A percentile compares a stretch with the other conserved stretches of the same genome.
phyloP scores from a whole-genome alignment of 2,329 filamentous ascomycete genomes.

The Penicillium brevicompactum region DNA sequence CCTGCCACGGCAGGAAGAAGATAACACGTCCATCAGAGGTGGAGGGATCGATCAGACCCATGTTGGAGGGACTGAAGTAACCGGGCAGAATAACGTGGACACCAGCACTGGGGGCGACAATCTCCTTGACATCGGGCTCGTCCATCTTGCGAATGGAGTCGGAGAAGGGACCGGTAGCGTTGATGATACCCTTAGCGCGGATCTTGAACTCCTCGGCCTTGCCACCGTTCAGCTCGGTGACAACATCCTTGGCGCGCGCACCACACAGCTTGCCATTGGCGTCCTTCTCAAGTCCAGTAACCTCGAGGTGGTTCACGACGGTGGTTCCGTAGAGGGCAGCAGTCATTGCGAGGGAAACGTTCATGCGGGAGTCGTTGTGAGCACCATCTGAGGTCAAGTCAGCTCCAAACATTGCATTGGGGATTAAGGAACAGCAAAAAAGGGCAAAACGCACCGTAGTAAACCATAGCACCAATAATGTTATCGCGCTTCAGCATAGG shows the following conservation, averaged over 20 bases:
- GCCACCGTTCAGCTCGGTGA: conserved; percentile 67
- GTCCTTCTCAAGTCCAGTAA: conserved; percentile 75
- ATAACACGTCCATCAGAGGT: conserved; percentile 89
- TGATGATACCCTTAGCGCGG: conserved; percentile 79
- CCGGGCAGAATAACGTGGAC: conserved; percentile 85
- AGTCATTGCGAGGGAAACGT: conserved; percentile 84
- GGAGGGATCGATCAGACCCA: conserved; percentile 83
- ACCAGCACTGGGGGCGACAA: conserved; percentile 82
- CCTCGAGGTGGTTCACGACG: conserved; percentile 80
- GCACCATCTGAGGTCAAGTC: conserved; percentile 64
- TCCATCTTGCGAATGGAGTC: conserved; percentile 86
- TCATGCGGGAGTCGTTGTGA: conserved; percentile 92
- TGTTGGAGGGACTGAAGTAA: conserved; percentile 81
- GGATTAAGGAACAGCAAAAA: background rate
- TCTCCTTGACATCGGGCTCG: conserved; percentile 69
- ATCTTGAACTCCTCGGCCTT: conserved; percentile 67
- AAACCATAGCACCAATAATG: conserved; percentile 79
- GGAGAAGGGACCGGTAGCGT: conserved; percentile 85
- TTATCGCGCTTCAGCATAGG: conserved; percentile 83
- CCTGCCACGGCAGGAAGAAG: conserved; percentile 92
- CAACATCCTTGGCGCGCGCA: conserved; percentile 70
- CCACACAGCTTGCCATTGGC: conserved; percentile 71
- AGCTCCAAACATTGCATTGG: background rate
- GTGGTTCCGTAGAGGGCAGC: conserved; percentile 84
- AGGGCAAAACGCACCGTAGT: conserved; percentile 66